Evolutionary conservation across 2,329 filamentous ascomycete species (phyloP).

Genomic region (Paramyrothecium sp.): DNA sequence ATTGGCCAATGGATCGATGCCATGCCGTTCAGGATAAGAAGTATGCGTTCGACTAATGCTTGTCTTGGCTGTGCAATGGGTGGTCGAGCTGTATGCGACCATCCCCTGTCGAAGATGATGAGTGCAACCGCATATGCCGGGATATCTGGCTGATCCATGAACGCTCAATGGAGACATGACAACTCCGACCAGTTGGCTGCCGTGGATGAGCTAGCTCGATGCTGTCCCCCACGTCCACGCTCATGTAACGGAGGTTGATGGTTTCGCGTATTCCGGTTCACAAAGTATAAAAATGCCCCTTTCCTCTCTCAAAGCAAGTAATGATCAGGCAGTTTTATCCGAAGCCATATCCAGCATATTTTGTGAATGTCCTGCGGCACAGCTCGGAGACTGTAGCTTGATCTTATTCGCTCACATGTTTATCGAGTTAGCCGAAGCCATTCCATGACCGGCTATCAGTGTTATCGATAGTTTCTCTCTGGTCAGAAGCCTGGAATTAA

Average conservation of each 20-base stretch:
- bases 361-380: neutral
- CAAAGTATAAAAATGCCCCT: neutral
- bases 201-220: neutral
- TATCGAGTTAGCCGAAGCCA: neutral
- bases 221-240: neutral
- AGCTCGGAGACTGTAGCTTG: too few species aligned
- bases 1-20: neutral
- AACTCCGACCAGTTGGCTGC: neutral
- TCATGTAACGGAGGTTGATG: neutral
- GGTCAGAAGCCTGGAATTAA: too few species aligned
- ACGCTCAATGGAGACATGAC: neutral
- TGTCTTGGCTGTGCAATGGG: neutral
- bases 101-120: neutral
- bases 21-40: neutral
- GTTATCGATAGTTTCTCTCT: too few species aligned
- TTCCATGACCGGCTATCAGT: too few species aligned
- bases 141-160: neutral
- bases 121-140: neutral
- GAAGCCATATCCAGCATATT: neutral
- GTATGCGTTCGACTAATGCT: neutral
- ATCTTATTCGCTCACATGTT: neutral
- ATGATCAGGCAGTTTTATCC: neutral
- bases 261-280: neutral
- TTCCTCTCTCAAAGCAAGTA: neutral
- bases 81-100: neutral